A percentile compares a stretch with the other conserved stretches of the same genome.
phyloP scores from a whole-genome alignment of 108 stramenopile species.

The Cyclotella baltica region DNA sequence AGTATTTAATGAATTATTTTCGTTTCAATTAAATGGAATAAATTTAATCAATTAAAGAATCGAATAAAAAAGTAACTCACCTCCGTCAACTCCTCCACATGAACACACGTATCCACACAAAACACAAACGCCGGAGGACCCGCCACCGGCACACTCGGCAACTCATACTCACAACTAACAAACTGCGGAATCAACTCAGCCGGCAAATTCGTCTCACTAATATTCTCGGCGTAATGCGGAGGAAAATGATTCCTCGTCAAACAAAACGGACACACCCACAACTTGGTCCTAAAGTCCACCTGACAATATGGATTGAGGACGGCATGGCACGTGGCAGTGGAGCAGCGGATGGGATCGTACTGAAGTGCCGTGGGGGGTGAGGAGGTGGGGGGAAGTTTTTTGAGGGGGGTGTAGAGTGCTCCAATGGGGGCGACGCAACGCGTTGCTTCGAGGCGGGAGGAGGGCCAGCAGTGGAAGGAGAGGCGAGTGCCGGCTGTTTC shows the following conservation, averaged over 20 bases:
- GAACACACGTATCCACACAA: conserved; percentile 95
- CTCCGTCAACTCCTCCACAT: conserved; percentile 92
- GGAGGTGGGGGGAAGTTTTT: conserved; percentile 79
- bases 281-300: conserved; percentile 96
- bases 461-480: conserved; percentile 98
- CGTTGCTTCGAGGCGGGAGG: conserved; percentile 94
- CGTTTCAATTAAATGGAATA: neutral
- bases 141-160: conserved; percentile 81
- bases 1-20: neutral
- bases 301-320: conserved; percentile 98
- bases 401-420: conserved; percentile 98
- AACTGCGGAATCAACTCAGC: conserved; percentile 99
- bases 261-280: conserved; percentile 99
- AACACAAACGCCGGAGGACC: conserved; percentile 98
- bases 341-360: conserved; percentile 99
- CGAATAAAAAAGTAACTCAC: neutral
- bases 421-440: conserved; percentile 97
- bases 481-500: conserved; percentile 92
- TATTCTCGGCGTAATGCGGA: conserved; percentile 99
- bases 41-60: neutral
- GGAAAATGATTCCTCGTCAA: conserved; percentile 98
- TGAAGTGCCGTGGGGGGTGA: conserved; percentile 86
- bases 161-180: conserved; percentile 97
- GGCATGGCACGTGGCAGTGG: conserved; percentile 89
- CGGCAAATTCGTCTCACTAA: conserved; percentile 96